Base-by-base conservation (phyloP, 2,329 filamentous ascomycete species). In the Chaetomiaceae sp. region DNA sequence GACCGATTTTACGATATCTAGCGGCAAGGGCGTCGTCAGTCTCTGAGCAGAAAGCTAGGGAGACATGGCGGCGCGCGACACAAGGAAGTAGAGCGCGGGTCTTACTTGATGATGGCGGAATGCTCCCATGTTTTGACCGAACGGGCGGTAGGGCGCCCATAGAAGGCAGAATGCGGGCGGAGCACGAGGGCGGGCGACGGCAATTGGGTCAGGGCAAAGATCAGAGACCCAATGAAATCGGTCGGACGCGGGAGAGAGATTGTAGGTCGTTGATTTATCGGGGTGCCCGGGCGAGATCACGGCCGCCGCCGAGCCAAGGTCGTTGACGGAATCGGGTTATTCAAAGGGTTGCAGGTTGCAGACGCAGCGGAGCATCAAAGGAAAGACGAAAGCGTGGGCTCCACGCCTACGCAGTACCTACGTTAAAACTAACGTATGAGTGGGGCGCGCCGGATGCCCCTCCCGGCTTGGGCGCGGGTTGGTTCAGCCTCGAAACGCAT, bases 121-220 rank as follows among this genome's bases (percentile, higher is more conserved):
- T 66, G 72, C 67, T 71, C 73, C 75, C 75, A 77, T 77, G 70
- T 69, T 70, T 75, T 69, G 70, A 72, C 70, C 66, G 67, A 65
- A 60, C 65, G 65, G 69, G 67, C 69, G 69, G 66, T 63, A 54
- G 64, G 65, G 66, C 69, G 69, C 72, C 70, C 73, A 76, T 76
- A 68, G 68, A 69, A 66, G 46, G 40, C 42, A 54, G 47, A 38
- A 47, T 51, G 48, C 47, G 41, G 51, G 37, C 47, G 33, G 37
- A 30, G 37, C 33, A 55, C 54, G 34, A 48, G 51, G 48, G 44
- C 51, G 41, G 49, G 50, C 42, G 37, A 58, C 46, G 51, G 49
- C 45, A 33, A 54, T 53, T 52, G 55, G 23, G 34, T 40, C 36
- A 40, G 37, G 23, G 30, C 33, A 33, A 30, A 2, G 44, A 25